These are phyloP conservation scores for Diaporthe destruens DNA, from an alignment of 2,329 filamentous ascomycete genomes.

Conservation along the genomic window DNA sequence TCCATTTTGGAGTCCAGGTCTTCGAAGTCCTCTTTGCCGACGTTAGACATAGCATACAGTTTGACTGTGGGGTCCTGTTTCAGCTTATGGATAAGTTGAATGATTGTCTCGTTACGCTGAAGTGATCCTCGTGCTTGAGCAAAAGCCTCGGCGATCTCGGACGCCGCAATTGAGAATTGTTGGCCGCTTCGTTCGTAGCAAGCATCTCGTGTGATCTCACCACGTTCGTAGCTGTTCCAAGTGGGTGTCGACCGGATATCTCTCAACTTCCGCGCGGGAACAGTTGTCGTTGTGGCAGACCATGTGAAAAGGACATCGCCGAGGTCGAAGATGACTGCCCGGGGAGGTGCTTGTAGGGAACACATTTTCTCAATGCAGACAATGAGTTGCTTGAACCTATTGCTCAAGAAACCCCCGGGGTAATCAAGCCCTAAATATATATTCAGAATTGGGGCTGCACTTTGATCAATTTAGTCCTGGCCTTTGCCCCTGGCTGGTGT, in stretches of 20 bases:
- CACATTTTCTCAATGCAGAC: neutral
- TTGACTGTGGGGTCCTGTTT: slow-evolving; percentile 43
- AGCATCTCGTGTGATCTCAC: slow-evolving; percentile 46
- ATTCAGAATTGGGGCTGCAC: neutral
- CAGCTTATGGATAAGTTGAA: slow-evolving; percentile 44
- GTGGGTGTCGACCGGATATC: too few species aligned
- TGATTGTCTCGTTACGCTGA: slow-evolving; percentile 45
- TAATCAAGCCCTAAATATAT: neutral
- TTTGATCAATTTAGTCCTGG: neutral
- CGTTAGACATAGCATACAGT: slow-evolving; percentile 50
- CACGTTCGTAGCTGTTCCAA: slow-evolving; percentile 44
- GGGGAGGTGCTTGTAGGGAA: neutral
- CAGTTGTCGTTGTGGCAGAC: neutral
- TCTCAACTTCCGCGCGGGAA: slow-evolving; percentile 45
- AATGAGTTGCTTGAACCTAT: neutral
- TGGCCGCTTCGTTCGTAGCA: slow-evolving; percentile 45
- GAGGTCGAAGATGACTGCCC: neutral
- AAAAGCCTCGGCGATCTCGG: slow-evolving; percentile 48
- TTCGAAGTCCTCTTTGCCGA: slow-evolving; percentile 47
- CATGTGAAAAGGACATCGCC: neutral
- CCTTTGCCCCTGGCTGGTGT: neutral
- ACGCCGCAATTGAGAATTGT: slow-evolving; percentile 45
- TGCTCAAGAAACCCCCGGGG: too few species aligned
- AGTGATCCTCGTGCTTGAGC: slow-evolving; percentile 48
- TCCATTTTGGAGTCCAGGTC: slow-evolving; percentile 46